phyloP scores from a whole-genome alignment of 306 rosid genomes.

The Trifolium subterraneum region DNA sequence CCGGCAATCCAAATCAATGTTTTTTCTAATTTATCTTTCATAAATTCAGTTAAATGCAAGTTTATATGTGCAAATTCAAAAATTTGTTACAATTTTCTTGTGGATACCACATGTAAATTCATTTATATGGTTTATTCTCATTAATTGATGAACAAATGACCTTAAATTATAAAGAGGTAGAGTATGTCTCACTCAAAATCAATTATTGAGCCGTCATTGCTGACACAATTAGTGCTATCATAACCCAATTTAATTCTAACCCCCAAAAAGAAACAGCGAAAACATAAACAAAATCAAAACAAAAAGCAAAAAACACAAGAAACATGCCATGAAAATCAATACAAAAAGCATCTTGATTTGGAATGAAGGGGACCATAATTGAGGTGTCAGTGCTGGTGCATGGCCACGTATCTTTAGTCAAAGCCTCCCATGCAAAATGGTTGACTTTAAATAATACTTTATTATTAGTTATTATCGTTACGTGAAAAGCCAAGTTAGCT shows the following conservation, averaged over 20 bases:
- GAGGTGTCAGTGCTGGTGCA: constrained; percentile 25
- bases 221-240: constrained; percentile 49
- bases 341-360: constrained; percentile 39
- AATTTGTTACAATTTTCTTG: no score
- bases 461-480: constrained; percentile 30
- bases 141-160: no score
- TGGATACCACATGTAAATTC: no score
- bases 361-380: constrained; percentile 43
- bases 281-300: neutral
- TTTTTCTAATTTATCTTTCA: no score
- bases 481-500: constrained; percentile 53
- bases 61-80: no score
- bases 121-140: no score
- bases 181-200: no score
- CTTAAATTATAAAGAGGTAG: no score
- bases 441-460: constrained; percentile 40
- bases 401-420: constrained; percentile 65
- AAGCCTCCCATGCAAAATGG: constrained; percentile 44
- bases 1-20: no score
- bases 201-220: neutral
- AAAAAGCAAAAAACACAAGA: constrained; percentile 55
- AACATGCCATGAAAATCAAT: constrained; percentile 66
- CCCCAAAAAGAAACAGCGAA: neutral
- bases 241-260: neutral
- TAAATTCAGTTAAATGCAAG: no score